phyloP scores from a whole-genome alignment of 352 stramenopile genomes.

The Phytophthora nicotianae region DNA sequence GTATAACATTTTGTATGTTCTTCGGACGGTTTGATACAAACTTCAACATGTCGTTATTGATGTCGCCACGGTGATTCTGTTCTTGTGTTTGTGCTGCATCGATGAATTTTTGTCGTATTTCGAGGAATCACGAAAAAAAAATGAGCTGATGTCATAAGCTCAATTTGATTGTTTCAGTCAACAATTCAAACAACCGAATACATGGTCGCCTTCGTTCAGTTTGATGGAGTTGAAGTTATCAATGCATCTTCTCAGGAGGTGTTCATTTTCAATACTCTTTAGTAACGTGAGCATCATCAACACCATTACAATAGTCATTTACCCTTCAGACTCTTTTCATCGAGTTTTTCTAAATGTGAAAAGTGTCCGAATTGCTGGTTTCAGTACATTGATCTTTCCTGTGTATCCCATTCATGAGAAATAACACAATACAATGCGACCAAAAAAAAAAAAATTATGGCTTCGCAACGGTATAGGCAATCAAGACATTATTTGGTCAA shows the following conservation, averaged over 20 bases:
- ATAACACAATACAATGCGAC: no score
- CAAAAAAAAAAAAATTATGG: no score
- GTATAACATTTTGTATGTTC: constrained; percentile 38
- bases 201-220: not conserved
- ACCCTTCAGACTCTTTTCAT: no score
- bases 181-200: not conserved
- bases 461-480: no score
- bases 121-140: no score
- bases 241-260: not conserved
- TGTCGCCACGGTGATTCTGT: not conserved
- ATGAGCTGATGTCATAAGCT: not conserved
- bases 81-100: no score
- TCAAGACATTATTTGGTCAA: no score
- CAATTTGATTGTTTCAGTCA: not conserved
- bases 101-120: no score
- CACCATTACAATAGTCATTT: not conserved
- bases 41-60: constrained; percentile 26
- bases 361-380: no score
- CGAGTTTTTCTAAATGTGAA: no score
- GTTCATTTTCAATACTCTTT: not conserved
- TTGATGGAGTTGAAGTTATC: constrained; percentile 2
- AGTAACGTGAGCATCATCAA: not conserved
- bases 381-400: no score
- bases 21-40: constrained; percentile 17
- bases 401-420: no score